Evolutionary conservation across 768 basidiomycete genomes (phyloP), one percentile per base, ranked within the genome.

Genomic region (Suillus hirtellus): DNA sequence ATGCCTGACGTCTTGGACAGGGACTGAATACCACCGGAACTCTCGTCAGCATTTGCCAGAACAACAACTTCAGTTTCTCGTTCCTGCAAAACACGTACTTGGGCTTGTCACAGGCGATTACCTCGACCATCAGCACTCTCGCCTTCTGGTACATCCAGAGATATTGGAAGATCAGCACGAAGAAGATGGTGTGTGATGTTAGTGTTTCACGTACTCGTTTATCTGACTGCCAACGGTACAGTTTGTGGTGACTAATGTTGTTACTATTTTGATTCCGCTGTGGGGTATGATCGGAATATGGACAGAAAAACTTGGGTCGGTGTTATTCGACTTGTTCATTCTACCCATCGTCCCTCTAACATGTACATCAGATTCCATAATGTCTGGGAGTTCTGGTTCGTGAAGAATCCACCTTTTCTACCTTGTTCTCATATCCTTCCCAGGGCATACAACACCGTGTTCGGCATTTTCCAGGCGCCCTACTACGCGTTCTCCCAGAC

Each of bases 221-320:
- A 40, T 11, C 49, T 50, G 55, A 27, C 42, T 64, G 35, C 63
- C n/a, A 27, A 7, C 21, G 6, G 1, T 43, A 1, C 49, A 93
- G 89, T 93, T 93, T 68, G 76, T 87, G 15, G 82, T 90, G 0
- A 93, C 90, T 3, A 93, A 91, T 66, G 82, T 91, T 0, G 84
- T 89, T 5, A 89, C 90, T 3, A 83, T 93, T 31, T 49, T 93
- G 49, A 92, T 94, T 59, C 91, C 92, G 1, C 78, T 93, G 7
- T 94, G 92, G 92, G 90, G 91, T 15, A 89, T 91, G 89, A 80
- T 93, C 49, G 92, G 93, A 1, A 86, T 94, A 55, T 92, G 92
- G 91, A 92, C 92, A 0, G 65, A 77, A 10, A 89, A 82, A 64
- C 68, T 95, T 55, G 92, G 92, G 88, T 90, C 67, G 27, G 24